Evolutionary conservation across 768 basidiomycete genomes (phyloP).

Genomic region (Pholiota microspora): DNA sequence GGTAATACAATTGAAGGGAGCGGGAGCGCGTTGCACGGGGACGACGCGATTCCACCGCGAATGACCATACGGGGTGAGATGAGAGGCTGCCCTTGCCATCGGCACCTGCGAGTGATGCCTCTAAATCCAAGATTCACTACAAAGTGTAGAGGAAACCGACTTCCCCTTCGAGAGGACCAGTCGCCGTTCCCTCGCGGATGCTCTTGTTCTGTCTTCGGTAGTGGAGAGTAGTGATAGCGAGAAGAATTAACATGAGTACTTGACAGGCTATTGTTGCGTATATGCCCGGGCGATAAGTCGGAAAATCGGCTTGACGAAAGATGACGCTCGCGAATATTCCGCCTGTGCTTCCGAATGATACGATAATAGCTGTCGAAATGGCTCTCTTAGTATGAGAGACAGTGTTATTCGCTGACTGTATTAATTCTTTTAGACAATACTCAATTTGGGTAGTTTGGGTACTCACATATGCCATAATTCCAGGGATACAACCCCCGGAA

Average conservation of each 20-base stretch:
- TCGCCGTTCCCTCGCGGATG: conserved; percentile 21
- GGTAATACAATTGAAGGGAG: too few species aligned
- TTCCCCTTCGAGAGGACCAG: conserved; percentile 28
- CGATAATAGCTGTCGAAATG: conserved; percentile 43
- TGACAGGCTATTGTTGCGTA: conserved; percentile 46
- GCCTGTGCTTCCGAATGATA: conserved; percentile 48
- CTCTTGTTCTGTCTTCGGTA: conserved; percentile 36
- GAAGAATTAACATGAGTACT: conserved; percentile 36
- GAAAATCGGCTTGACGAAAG: conserved; percentile 45
- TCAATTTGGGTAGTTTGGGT: background rate
- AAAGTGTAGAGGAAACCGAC: conserved; percentile 42
- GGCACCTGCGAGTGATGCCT: background rate
- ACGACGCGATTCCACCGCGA: background rate
- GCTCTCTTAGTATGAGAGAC: conserved; percentile 49
- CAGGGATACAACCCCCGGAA: conserved; percentile 43
- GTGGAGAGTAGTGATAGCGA: conserved; percentile 36
- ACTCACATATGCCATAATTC: conserved; percentile 49
- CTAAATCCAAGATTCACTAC: conserved; percentile 16
- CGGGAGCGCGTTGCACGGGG: background rate
- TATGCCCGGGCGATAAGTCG: conserved; percentile 45
- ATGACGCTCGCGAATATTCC: conserved; percentile 46
- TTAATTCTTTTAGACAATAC: too few species aligned
- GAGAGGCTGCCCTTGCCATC: background rate
- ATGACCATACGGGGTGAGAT: background rate
- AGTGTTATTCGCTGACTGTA: conserved; percentile 52